Conservation (phyloP, 805 yeast genomes). For the Saturnispora hagleri region DNA sequence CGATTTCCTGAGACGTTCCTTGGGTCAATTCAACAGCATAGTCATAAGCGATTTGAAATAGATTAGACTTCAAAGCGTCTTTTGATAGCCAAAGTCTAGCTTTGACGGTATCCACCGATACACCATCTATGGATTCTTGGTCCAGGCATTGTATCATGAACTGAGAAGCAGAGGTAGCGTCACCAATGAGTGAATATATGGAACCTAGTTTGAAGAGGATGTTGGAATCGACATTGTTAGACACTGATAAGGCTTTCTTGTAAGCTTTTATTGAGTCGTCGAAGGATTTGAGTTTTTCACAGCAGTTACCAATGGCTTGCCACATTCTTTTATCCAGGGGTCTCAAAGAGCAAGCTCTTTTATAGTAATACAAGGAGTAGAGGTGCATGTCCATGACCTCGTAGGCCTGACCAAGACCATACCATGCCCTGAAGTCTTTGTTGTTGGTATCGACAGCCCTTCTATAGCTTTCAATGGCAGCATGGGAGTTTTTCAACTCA, state of each 20-base stretch:
- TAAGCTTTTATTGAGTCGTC: conserved; percentile 75
- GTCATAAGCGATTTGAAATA: conserved; percentile 60
- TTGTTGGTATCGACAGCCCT: conserved; percentile 85
- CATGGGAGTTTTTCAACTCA: conserved; percentile 91
- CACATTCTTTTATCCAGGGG: conserved; percentile 92
- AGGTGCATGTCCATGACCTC: conserved; percentile 93
- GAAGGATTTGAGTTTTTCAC: conserved; percentile 62
- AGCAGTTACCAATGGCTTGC: conserved; percentile 90
- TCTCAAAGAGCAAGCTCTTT: conserved; percentile 77
- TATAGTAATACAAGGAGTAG: conserved; percentile 87
- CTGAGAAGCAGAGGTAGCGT: conserved; percentile 41
- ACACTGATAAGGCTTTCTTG: conserved; percentile 58
- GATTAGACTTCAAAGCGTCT: conserved; percentile 44
- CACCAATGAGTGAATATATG: conserved; percentile 50
- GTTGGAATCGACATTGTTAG: conserved; percentile 41
- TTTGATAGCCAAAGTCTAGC: conserved; percentile 85
- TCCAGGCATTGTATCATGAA: conserved; percentile 64
- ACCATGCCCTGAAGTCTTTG: conserved; percentile 95
- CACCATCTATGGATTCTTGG: conserved; percentile 54
- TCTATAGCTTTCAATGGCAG: conserved; percentile 92
- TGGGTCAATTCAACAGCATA: conserved; percentile 62
- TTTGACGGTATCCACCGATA: conserved; percentile 63
- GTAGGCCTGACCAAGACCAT: conserved; percentile 96
- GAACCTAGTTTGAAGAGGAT: conserved; percentile 61
- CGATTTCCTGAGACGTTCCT: conserved; percentile 79